Conservation (phyloP, 495 filamentous ascomycete species). For the Viridothelium virens region DNA sequence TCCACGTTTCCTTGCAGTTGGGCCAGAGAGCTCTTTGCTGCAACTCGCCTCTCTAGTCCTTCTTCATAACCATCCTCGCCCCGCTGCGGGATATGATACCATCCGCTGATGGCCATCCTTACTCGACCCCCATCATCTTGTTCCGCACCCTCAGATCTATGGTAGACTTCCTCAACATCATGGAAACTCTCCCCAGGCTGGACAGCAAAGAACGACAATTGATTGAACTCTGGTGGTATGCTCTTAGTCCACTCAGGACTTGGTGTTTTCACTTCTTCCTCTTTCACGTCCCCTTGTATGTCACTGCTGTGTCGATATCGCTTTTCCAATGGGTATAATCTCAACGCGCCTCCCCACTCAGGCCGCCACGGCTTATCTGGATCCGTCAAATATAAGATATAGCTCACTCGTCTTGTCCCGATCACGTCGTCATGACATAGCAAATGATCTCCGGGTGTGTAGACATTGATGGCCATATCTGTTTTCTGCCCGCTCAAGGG, state of each 20-base stretch:
- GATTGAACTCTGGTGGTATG: slow-evolving; percentile 93
- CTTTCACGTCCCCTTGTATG: slow-evolving; percentile 55
- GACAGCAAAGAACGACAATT: slow-evolving; percentile 95
- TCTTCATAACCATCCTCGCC: slow-evolving; percentile 89
- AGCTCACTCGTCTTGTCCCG: slow-evolving; percentile 83
- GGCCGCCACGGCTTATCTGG: slow-evolving; percentile 85
- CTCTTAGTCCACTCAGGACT: slow-evolving; percentile 49
- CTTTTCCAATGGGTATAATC: slow-evolving; percentile 70
- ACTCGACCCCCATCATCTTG: slow-evolving; percentile 59
- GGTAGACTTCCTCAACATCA: slow-evolving; percentile 96
- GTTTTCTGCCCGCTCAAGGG: slow-evolving; percentile 88
- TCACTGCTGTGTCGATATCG: slow-evolving; percentile 29
- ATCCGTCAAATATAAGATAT: slow-evolving; percentile 93
- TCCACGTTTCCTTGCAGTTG: slow-evolving; percentile 89
- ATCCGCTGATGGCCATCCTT: slow-evolving; percentile 97
- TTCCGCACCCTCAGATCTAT: slow-evolving; percentile 53
- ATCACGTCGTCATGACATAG: slow-evolving; percentile 98
- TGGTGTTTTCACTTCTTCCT: slow-evolving; percentile 58
- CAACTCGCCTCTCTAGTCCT: slow-evolving; percentile 80
- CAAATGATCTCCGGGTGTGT: slow-evolving; percentile 91
- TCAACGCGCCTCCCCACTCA: slow-evolving; percentile 88
- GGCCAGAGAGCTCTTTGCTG: slow-evolving; percentile 77
- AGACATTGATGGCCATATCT: slow-evolving; percentile 99
- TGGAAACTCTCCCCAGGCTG: slow-evolving; percentile 97
- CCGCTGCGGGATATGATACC: slow-evolving; percentile 96